Evolutionary conservation across 495 filamentous ascomycete genomes (phyloP), one percentile per base, ranked within the genome.

Genomic region (Penicillium atrosanguineum): DNA sequence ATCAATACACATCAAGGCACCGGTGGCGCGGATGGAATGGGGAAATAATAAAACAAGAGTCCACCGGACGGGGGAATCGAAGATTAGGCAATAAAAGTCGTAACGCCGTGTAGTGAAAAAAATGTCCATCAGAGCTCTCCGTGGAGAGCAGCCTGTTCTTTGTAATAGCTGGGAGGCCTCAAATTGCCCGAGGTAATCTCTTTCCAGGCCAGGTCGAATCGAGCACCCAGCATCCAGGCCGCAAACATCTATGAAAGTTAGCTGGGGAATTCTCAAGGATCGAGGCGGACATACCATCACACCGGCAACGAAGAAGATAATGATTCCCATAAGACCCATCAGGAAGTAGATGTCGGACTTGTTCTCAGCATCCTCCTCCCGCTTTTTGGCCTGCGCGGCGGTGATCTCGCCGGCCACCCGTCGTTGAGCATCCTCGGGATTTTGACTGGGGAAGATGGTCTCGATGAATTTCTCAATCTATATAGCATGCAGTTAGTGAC

Each of bases 401-500:
- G 69, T 54, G 53, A 66, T 50, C 52, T 80, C 78, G 26, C 72
- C 69, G 25, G 41, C 61, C 18, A 73, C 61, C 21, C 45, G 70
- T 29, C 61, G 73, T 48, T 70, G 55, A 43, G 80, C 69, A 18
- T 72, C 75, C 50, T 77, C 70, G 15, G 79, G 79, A 39, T 73
- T 76, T 57, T 88, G 85, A 14, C 84, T 82, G 6, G 94, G 94
- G 83, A 92, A 98, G 62, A 98, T 87, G 7, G 83, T 83, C 68
- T 98, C 94, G 59, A 97, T 95, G 70, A 96, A 98, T 79, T 96
- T 90, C 67, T 98, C 94, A 46, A 97, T 89, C 91, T 97, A 62
- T 20, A 62, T 20, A 46, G 14, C 26, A 28, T n/a, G 41, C 60
- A 53, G 69, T 73, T 28, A 60, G 42, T 42, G 44, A 7, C 4